Conservation (phyloP, 2,329 filamentous ascomycete genomes). For the Pseudogymnoascus verrucosus region DNA sequence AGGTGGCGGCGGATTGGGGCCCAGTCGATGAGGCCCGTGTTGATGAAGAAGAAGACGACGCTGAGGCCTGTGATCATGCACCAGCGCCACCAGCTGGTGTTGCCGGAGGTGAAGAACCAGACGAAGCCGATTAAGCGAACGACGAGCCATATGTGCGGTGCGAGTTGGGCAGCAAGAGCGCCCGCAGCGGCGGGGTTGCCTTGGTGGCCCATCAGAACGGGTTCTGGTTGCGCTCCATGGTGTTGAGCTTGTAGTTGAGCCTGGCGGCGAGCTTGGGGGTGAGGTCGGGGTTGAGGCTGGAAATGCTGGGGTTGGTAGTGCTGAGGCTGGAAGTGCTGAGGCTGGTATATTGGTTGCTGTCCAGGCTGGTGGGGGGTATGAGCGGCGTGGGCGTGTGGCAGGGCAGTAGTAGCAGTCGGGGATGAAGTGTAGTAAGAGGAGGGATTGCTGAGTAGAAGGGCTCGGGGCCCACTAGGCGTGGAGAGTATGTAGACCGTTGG, state of each 20-base stretch:
- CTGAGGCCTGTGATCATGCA: slow-evolving; percentile 47
- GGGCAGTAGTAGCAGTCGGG: slow-evolving; percentile 12
- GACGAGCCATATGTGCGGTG: slow-evolving; percentile 56
- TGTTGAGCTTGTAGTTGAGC: neutral
- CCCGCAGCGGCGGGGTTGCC: slow-evolving; percentile 23
- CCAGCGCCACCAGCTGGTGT: slow-evolving; percentile 52
- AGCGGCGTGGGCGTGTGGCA: slow-evolving; percentile 17
- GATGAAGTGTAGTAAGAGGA: slow-evolving; percentile 46
- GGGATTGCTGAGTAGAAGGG: slow-evolving; percentile 45
- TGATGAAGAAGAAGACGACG: slow-evolving; percentile 48
- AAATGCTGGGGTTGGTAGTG: neutral
- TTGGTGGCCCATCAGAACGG: slow-evolving; percentile 26
- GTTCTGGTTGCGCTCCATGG: neutral
- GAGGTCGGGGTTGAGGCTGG: neutral
- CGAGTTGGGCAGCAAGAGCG: slow-evolving; percentile 30
- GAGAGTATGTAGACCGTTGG: slow-evolving; percentile 53
- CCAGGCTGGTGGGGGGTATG: neutral
- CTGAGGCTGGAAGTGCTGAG: neutral
- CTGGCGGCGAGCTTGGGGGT: neutral
- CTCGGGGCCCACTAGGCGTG: slow-evolving; percentile 52
- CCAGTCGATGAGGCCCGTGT: slow-evolving; percentile 53
- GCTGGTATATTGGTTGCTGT: neutral
- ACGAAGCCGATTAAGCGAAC: slow-evolving; percentile 51
- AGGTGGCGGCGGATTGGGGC: slow-evolving; percentile 50
- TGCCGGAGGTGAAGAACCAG: slow-evolving; percentile 56